Conservation (phyloP, 2,329 filamentous ascomycete genomes). For the Ophiobolus disseminans region DNA sequence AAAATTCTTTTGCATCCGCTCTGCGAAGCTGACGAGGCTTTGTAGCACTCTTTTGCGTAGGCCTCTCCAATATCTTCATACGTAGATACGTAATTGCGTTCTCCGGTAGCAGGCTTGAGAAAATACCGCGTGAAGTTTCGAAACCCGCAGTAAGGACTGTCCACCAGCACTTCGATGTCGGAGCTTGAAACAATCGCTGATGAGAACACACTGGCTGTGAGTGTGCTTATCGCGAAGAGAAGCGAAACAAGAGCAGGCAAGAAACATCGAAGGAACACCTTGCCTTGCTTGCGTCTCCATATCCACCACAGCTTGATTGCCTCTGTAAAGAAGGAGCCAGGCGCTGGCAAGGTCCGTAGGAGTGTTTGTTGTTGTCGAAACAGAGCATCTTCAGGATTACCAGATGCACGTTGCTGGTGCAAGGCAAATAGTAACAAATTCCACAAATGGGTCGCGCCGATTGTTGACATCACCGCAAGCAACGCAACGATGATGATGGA, state of each 20-base stretch:
- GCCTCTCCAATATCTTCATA: no score
- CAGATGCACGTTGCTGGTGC: slow-evolving; percentile 17
- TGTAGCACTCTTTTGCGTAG: no score
- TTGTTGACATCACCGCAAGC: slow-evolving; percentile 14
- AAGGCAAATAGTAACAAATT: slow-evolving; percentile 20
- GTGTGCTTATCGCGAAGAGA: slow-evolving; percentile 7
- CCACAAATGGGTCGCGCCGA: slow-evolving; percentile 16
- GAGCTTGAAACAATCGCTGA: slow-evolving; percentile 18
- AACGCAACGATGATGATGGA: slow-evolving; percentile 24
- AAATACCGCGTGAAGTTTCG: no score
- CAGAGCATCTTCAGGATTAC: slow-evolving; percentile 10
- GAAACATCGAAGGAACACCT: slow-evolving; percentile 12
- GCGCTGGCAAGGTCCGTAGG: slow-evolving; percentile 19
- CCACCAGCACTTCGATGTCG: slow-evolving; percentile 16
- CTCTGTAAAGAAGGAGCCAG: slow-evolving; percentile 17
- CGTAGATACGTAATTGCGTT: no score
- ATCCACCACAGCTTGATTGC: slow-evolving; percentile 20
- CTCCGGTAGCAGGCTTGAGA: slow-evolving; percentile 5
- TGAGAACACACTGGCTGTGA: slow-evolving; percentile 22
- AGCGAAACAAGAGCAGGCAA: slow-evolving; percentile 7
- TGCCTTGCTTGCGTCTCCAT: slow-evolving; percentile 13
- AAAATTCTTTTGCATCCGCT: no score
- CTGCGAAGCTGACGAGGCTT: no score
- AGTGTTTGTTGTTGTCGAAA: slow-evolving; percentile 25
- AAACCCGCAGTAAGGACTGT: slow-evolving; percentile 13